These are phyloP conservation scores for Alternaria dauci DNA, from an alignment of 2,329 filamentous ascomycete species.

Conservation along the genomic window DNA sequence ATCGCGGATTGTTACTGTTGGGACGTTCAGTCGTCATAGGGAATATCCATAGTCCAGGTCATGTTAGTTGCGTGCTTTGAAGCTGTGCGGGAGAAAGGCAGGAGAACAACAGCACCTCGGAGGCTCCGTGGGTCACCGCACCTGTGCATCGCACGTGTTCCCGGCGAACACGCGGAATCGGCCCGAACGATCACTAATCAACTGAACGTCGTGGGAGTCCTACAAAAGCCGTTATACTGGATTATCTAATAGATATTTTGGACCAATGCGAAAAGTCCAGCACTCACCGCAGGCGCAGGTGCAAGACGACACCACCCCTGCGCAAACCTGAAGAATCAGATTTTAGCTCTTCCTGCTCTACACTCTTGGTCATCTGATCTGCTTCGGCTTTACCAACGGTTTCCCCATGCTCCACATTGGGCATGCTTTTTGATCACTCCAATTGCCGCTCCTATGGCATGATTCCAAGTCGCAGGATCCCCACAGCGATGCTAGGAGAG, in stretches of 20 bases:
- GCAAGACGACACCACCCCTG: no score
- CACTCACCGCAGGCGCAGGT: no score
- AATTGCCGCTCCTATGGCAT: no score
- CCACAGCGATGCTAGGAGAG: background rate
- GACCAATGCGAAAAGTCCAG: background rate
- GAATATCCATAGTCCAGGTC: accelerated
- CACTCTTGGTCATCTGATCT: no score
- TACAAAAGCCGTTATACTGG: background rate
- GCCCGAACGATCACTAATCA: background rate
- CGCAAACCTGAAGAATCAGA: no score
- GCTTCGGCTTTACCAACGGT: no score
- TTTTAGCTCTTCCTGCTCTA: accelerated
- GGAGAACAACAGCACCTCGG: background rate
- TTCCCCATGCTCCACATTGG: no score
- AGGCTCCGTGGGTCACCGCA: background rate
- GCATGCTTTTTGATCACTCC: accelerated
- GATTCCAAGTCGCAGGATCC: no score
- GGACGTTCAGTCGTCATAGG: accelerated
- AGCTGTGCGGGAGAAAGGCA: background rate
- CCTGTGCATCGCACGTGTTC: no score
- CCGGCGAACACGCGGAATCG: background rate
- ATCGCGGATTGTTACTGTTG: background rate
- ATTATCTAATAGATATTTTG: background rate
- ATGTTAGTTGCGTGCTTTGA: background rate
- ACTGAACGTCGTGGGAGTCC: accelerated